Evolutionary conservation across 1,284 basidiomycete genomes (phyloP).

Genomic region (Sanghuangporus baumii): DNA sequence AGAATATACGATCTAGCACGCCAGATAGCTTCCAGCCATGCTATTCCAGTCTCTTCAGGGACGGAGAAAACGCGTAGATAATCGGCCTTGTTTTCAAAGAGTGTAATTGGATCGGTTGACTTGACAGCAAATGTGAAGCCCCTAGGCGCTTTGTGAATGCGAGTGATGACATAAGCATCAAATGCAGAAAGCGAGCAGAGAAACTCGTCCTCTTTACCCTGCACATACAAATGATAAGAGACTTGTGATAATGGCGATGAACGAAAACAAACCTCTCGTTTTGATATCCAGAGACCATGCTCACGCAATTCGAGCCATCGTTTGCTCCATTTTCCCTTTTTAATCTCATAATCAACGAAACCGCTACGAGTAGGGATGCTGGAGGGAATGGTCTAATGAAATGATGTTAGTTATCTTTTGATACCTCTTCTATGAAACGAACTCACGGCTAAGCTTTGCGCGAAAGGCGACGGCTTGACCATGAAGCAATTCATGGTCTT

Average conservation of each 20-base stretch:
- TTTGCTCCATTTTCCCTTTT: slow-evolving; percentile 90
- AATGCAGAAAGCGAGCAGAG: slow-evolving; percentile 82
- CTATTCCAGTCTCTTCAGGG: slow-evolving; percentile 61
- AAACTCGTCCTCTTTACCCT: slow-evolving; percentile 80
- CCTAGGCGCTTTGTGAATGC: slow-evolving; percentile 69
- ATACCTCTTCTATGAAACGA: not conserved
- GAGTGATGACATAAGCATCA: slow-evolving; percentile 75
- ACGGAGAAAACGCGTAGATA: slow-evolving; percentile 81
- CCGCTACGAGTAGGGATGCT: slow-evolving; percentile 65
- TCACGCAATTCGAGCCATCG: slow-evolving; percentile 81
- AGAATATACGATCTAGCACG: slow-evolving; percentile 76
- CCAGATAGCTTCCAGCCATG: slow-evolving; percentile 68
- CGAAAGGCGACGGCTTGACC: slow-evolving; percentile 64
- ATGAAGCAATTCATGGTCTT: slow-evolving; percentile 73
- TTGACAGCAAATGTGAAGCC: slow-evolving; percentile 80
- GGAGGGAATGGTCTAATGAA: slow-evolving; percentile 60
- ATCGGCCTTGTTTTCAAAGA: slow-evolving; percentile 81
- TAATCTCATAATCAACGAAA: slow-evolving; percentile 81
- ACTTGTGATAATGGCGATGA: not conserved
- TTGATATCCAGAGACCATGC: slow-evolving; percentile 78
- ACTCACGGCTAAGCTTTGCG: slow-evolving; percentile 53
- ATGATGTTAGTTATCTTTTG: not conserved
- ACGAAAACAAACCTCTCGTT: slow-evolving; percentile 62
- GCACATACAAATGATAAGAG: not conserved
- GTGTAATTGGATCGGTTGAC: slow-evolving; percentile 76